These are phyloP conservation scores for Colletotrichum sp. DNA, from an alignment of 2,329 filamentous ascomycete genomes.

Conservation along the genomic window DNA sequence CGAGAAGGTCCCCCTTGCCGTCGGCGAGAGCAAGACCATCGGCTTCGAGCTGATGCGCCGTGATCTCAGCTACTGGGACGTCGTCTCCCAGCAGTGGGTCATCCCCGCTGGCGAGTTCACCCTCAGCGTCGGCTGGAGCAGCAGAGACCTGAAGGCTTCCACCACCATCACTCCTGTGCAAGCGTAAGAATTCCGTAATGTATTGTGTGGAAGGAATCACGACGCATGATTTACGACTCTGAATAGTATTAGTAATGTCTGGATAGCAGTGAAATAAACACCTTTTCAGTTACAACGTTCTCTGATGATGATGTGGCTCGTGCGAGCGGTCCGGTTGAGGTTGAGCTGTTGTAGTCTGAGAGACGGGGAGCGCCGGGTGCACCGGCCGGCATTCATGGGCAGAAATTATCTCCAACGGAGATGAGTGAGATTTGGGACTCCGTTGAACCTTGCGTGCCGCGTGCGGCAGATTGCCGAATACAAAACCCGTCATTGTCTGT, in stretches of 20 bases:
- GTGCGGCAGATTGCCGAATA: not conserved
- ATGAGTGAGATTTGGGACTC: not conserved
- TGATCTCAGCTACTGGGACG: slow-evolving; percentile 55
- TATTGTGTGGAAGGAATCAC: not conserved
- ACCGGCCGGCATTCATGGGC: not conserved
- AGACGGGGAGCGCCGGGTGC: not conserved
- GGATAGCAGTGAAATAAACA: not conserved
- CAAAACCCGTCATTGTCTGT: not conserved
- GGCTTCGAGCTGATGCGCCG: slow-evolving; percentile 50
- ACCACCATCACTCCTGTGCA: slow-evolving; percentile 13
- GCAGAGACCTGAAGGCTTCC: slow-evolving; percentile 21
- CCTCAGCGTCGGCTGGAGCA: slow-evolving; percentile 34
- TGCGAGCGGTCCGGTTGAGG: not conserved
- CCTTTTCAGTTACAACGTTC: not conserved
- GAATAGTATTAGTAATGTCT: slow-evolving; percentile 17
- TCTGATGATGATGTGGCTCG: not conserved
- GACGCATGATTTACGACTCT: slow-evolving; percentile 7
- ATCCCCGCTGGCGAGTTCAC: slow-evolving; percentile 34
- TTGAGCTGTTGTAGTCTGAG: not conserved
- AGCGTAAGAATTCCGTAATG: not conserved
- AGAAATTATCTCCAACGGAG: not conserved
- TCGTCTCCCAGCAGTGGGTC: slow-evolving; percentile 44
- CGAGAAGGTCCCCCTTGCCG: slow-evolving; percentile 48
- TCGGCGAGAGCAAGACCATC: slow-evolving; percentile 43
- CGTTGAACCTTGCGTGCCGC: not conserved